phyloP scores from a whole-genome alignment of 2,329 filamentous ascomycete genomes.

The Penicillium verrucosum region DNA sequence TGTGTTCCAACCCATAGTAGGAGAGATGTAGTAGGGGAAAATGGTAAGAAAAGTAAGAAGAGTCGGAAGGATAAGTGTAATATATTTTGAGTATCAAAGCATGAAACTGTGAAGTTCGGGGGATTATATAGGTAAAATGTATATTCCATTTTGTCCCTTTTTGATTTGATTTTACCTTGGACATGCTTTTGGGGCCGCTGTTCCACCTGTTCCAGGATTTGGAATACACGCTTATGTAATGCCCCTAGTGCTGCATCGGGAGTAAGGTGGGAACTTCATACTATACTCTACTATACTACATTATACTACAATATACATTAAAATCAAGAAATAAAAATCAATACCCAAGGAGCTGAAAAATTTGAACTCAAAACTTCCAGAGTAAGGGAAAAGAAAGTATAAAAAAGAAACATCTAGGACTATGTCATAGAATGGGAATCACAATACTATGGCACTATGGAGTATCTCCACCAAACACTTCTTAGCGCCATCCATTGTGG shows the following conservation, averaged over 20 bases:
- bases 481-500: neutral
- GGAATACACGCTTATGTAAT: constrained; percentile 17
- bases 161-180: neutral
- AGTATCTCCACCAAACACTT: constrained; percentile 1
- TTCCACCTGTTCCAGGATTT: constrained; percentile 5
- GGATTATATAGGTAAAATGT: constrained; percentile 1
- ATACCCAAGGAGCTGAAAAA: neutral
- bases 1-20: neutral
- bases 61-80: too few species aligned
- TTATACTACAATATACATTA: neutral
- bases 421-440: neutral
- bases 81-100: neutral
- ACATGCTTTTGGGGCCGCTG: neutral
- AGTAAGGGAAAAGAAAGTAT: neutral
- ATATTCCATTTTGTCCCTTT: neutral
- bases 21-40: neutral
- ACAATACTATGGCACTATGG: neutral
- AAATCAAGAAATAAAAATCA: neutral
- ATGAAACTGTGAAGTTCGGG: neutral
- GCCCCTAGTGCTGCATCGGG: neutral
- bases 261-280: neutral
- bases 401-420: neutral
- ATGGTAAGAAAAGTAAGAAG: too few species aligned
- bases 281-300: neutral
- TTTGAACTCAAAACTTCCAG: neutral